Conservation (phyloP, 495 filamentous ascomycete genomes). For the Penicillium nucicola region DNA sequence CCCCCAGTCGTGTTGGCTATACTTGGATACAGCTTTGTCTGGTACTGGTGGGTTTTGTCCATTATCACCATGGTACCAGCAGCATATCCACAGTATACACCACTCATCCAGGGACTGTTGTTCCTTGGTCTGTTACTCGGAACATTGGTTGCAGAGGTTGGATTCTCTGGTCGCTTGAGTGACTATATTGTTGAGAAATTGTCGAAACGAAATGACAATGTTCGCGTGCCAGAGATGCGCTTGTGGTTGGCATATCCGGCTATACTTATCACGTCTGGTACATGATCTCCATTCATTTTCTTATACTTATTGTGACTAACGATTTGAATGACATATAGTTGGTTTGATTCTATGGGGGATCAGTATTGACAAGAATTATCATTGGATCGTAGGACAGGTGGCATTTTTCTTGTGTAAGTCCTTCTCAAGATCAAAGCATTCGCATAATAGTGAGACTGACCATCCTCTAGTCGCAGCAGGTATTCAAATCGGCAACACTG, state of each 20-base stretch:
- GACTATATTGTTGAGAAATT: constrained; percentile 49
- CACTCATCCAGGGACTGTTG: constrained; percentile 56
- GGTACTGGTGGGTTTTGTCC: constrained; percentile 64
- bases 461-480: constrained; percentile 48
- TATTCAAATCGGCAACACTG: constrained; percentile 61
- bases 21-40: constrained; percentile 52
- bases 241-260: constrained; percentile 59
- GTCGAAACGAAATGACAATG: constrained; percentile 43
- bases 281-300: constrained; percentile 3
- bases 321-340: constrained; percentile 10
- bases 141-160: constrained; percentile 51
- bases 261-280: constrained; percentile 45
- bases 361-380: constrained; percentile 51
- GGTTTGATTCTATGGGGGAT: constrained; percentile 55
- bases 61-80: constrained; percentile 58
- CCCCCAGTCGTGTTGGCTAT: constrained; percentile 45
- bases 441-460: background rate
- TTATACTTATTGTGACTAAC: background rate
- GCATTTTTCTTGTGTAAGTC: constrained; percentile 51
- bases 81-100: constrained; percentile 50
- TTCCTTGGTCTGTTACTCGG: constrained; percentile 58
- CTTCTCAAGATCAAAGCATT: background rate
- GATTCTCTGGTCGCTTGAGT: constrained; percentile 52
- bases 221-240: constrained; percentile 55
- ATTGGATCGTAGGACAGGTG: constrained; percentile 61